A percentile compares a stretch with the other conserved stretches of the same genome.
These are phyloP conservation scores for Calycina herbarum DNA, from an alignment of 2,329 filamentous ascomycete genomes.

Conservation along the genomic window DNA sequence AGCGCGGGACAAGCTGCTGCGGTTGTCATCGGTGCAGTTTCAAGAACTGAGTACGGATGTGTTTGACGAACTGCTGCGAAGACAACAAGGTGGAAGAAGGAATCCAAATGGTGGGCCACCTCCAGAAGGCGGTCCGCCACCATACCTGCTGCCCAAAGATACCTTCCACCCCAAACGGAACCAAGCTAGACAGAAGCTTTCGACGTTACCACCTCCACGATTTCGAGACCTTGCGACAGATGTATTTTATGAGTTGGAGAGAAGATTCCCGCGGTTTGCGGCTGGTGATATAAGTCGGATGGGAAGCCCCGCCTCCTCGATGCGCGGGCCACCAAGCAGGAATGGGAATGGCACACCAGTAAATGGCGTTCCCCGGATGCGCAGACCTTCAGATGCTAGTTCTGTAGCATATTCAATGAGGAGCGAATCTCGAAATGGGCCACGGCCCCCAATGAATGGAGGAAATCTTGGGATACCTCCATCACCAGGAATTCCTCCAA, in stretches of 20 bases:
- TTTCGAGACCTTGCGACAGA: slow-evolving; percentile 94
- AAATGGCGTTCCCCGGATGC: slow-evolving; percentile 54
- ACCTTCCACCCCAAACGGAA: slow-evolving; percentile 97
- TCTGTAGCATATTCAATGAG: slow-evolving; percentile 47
- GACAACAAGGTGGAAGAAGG: slow-evolving; percentile 67
- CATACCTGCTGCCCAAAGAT: slow-evolving; percentile 78
- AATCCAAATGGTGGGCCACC: slow-evolving; percentile 51
- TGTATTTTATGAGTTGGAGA: slow-evolving; percentile 92
- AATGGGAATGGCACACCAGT: slow-evolving; percentile 59
- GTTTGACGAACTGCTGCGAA: slow-evolving; percentile 87
- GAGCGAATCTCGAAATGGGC: slow-evolving; percentile 38
- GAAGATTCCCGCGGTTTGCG: slow-evolving; percentile 81
- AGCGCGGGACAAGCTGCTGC: slow-evolving; percentile 89
- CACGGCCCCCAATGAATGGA: slow-evolving; percentile 43
- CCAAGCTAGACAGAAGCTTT: slow-evolving; percentile 93
- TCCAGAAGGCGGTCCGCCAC: slow-evolving; percentile 54
- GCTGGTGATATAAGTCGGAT: slow-evolving; percentile 66
- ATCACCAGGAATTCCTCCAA: slow-evolving; percentile 58
- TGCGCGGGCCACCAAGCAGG: slow-evolving; percentile 58
- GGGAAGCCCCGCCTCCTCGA: slow-evolving; percentile 63
- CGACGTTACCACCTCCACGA: slow-evolving; percentile 79
- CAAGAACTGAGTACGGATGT: slow-evolving; percentile 97
- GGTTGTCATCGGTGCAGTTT: slow-evolving; percentile 89
- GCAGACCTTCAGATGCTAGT: slow-evolving; percentile 56
- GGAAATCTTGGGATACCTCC: slow-evolving; percentile 54